Evolutionary conservation across 805 yeast genomes (phyloP), one percentile per base, ranked within the genome.

Genomic region (Candida incommunis): DNA sequence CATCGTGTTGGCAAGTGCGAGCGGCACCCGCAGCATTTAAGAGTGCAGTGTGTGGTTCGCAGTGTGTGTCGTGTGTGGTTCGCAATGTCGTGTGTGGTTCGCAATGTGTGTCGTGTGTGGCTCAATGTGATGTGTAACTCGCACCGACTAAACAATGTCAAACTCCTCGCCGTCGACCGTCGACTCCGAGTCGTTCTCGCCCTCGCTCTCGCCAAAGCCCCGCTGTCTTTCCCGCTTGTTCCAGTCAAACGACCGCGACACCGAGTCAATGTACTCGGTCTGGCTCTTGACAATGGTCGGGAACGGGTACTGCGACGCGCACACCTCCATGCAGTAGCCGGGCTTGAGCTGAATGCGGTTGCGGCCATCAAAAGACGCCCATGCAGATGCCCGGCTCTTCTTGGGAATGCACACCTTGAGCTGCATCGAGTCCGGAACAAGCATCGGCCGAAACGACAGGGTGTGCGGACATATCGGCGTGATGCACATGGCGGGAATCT

Each of bases 391-490:
- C 44, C 98, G 67, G 40, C 95, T 80, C 46, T 71, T 74, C 45
- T 77, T 65, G 2, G 97, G 95, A 2, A 87, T 94, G 54, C 81
- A 82, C 3, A 90, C 82, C 54, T 76, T 80, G 47, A 90, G 65
- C 22, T 74, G 69, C 88, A 88, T 85, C n/a, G 92, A 82, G 61
- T 90, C 97, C 0, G 97, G 97, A 23, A 90, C 68, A 46, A 90
- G 69, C 45, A 90, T 82, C 2, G 97, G 97, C 52, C 97, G 71
- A 66, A 90, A 90, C 4, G 95, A 83, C 41, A 90, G 70, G 0
- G 96, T 86, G 58, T 90, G 97, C 1, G 97, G 96, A 59, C 97
- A 90, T 48, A 90, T 87, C 0, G 97, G 97, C 0, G 97, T 87
- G 4, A 90, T 87, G 46, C 87, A 78, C 24, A 88, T 83, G 7